A percentile compares a stretch with the other conserved stretches of the same genome.
Evolutionary conservation across 2,329 filamentous ascomycete genomes (phyloP).

Genomic region (Mycosphaerelloides madeirae): DNA sequence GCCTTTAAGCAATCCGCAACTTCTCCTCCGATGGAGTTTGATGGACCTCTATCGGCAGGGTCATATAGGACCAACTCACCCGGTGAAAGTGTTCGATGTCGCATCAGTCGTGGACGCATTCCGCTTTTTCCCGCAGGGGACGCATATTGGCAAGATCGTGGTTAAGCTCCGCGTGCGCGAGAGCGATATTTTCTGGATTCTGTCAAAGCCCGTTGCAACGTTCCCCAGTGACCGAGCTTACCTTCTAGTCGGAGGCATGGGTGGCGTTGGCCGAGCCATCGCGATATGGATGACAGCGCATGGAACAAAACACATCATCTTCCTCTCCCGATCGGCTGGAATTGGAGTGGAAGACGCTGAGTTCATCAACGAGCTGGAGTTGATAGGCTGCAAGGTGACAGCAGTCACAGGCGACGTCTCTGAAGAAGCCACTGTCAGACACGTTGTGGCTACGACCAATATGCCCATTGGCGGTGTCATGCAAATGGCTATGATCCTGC

Average conservation of each 20-base stretch:
- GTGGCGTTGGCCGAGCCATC: conserved; percentile 6
- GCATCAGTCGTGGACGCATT: conserved; percentile 11
- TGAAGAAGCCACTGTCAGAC: not conserved
- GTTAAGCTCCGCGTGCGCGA: not conserved
- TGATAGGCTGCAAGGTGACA: not conserved
- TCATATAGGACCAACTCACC: not conserved
- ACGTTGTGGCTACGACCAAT: not conserved
- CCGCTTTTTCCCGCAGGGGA: conserved; percentile 4
- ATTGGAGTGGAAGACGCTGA: not conserved
- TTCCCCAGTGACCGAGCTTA: not conserved
- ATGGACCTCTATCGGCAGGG: not conserved
- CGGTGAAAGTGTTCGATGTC: not conserved
- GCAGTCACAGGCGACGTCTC: not conserved
- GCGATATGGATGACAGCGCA: conserved; percentile 16
- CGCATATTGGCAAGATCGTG: conserved; percentile 2
- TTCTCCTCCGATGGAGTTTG: conserved; percentile 1
- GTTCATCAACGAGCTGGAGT: not conserved
- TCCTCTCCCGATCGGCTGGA: conserved; percentile 10
- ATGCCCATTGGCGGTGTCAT: conserved; percentile 13
- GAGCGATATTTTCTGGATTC: too few species aligned
- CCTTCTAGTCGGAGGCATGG: not conserved
- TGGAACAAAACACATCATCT: conserved; percentile 17
- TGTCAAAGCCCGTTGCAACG: too few species aligned
- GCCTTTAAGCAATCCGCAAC: conserved; percentile 2
- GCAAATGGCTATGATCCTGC: conserved; percentile 15